These are phyloP conservation scores for Populus euphratica DNA, from an alignment of 345 rosid species.

Conservation along the genomic window DNA sequence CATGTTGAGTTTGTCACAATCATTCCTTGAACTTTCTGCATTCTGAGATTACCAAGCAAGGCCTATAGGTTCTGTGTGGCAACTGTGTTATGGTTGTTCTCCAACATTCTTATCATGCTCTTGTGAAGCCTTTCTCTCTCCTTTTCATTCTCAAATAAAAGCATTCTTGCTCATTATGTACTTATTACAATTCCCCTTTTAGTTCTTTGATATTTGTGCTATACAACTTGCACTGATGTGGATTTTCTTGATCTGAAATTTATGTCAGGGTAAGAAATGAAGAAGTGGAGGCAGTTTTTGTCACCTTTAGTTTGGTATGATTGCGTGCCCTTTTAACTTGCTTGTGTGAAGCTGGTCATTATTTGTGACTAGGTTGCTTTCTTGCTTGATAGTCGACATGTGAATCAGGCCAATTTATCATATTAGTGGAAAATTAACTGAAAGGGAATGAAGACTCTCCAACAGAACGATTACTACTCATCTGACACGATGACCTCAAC, in stretches of 20 bases:
- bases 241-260: conserved; percentile 3
- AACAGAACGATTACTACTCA: background rate
- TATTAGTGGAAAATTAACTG: background rate
- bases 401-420: background rate
- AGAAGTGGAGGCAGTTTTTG: conserved; percentile 2
- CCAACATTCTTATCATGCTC: background rate
- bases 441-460: background rate
- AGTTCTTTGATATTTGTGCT: conserved; percentile 2
- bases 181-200: background rate
- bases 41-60: background rate
- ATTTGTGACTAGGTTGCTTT: conserved; percentile 4
- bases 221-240: background rate
- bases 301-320: background rate
- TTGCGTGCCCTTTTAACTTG: background rate
- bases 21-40: background rate
- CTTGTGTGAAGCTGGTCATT: background rate
- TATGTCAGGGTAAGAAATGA: conserved; percentile 32
- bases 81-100: background rate
- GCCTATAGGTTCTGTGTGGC: background rate
- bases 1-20: background rate
- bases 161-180: background rate
- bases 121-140: background rate
- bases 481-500: background rate
- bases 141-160: background rate
- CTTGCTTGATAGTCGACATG: background rate